Base-by-base conservation (phyloP, 305 asterid species). In the Rubia peregrina region DNA sequence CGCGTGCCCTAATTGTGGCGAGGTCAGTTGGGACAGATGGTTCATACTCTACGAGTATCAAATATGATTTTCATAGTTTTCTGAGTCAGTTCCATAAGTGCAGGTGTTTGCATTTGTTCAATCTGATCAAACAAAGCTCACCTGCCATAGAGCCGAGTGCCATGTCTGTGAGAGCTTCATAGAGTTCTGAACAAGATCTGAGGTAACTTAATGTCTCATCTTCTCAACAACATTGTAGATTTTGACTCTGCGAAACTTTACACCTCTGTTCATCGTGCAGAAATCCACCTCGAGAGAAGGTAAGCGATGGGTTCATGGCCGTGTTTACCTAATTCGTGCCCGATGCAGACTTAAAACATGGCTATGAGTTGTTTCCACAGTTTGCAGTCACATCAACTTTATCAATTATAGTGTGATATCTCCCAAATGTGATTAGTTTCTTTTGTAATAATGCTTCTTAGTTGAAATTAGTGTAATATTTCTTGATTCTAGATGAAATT, bases 21-120 rank as follows among this genome's bases (percentile, higher is more conserved):
- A 93, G 96, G 98, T 90, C 76, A 81, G 80, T 77, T 72, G 40
- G 2, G 6, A 62, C 43, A 48, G 53, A 43, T 46, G 49, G 64
- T 42, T 65, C 46, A 6, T 24, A 57, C 0, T 57, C 3, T 22
- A 11, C 41, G 9, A 26, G 17, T 26, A 26, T 68, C 55, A 43
- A 12, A 14, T 12, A 7, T 71, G 9, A 68, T n/a, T n/a, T n/a
- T n/a, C n/a, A n/a, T n/a, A n/a, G n/a, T n/a, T n/a, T n/a, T 49
- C 76, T 21, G 30, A 49, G 56, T 17, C 0, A 49, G 56, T 51
- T 51, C n/a, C 68, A 43, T 75, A 65, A 57, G 56, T 72, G 77
- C 87, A 93, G 98, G 98, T 93, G 78, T 93, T 89, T 82, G 98
- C 98, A 74, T 93, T 93, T 79, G 93, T 93, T 70, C 84, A 79